Evolutionary conservation across 768 basidiomycete genomes (phyloP).

Genomic region (Boletus rubescentipes): DNA sequence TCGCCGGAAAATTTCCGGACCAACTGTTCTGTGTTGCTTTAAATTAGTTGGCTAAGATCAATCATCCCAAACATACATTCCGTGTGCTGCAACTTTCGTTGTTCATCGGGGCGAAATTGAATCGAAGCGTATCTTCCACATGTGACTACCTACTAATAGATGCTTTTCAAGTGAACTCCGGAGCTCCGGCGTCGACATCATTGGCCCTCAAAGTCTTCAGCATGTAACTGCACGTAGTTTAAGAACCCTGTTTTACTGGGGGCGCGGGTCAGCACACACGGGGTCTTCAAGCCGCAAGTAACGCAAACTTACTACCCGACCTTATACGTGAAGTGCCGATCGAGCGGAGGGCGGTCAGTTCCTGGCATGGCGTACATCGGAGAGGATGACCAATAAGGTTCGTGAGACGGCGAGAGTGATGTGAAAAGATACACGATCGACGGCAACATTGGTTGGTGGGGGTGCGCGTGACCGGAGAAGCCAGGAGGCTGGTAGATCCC

Average conservation of each 20-base stretch:
- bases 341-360: constrained; percentile 19
- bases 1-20: not conserved
- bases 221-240: constrained; percentile 39
- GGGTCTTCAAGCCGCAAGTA: not conserved
- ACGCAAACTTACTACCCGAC: constrained; percentile 29
- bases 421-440: constrained; percentile 45
- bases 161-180: not conserved
- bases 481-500: constrained; percentile 14
- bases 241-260: constrained; percentile 37
- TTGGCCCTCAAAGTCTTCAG: constrained; percentile 34
- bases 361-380: constrained; percentile 28
- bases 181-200: not conserved
- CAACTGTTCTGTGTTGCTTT: constrained; percentile 8
- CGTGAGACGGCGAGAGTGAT: constrained; percentile 30
- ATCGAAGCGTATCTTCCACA: constrained; percentile 1
- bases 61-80: not conserved
- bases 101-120: not conserved
- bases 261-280: not conserved
- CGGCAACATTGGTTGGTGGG: constrained; percentile 32
- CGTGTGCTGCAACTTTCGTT: not conserved
- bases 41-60: not conserved
- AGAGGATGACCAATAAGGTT: constrained; percentile 41
- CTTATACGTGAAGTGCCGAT: constrained; percentile 28
- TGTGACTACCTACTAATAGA: not conserved
- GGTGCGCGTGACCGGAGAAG: constrained; percentile 10